Conservation (phyloP, 2,329 filamentous ascomycete genomes). For the Raffaelea deltoideospora region DNA sequence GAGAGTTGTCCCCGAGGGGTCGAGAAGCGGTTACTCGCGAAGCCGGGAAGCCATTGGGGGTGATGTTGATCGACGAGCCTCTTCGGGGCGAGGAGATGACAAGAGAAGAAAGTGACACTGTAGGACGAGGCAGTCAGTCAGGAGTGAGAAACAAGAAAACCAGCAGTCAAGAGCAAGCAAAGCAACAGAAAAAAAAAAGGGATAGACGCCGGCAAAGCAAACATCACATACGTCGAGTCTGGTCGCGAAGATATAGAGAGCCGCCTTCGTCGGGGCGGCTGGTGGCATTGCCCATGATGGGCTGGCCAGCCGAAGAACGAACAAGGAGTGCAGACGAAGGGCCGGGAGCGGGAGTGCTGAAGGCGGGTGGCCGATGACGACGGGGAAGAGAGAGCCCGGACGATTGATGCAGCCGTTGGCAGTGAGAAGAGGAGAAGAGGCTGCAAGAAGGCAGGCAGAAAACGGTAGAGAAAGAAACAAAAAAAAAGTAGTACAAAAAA, state of each 20-base stretch:
- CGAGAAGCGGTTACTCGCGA: slow-evolving; percentile 60
- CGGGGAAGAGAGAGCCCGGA: not conserved
- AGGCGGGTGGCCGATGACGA: not conserved
- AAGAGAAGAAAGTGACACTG: slow-evolving; percentile 79
- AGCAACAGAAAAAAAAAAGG: no score
- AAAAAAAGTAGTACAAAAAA: no score
- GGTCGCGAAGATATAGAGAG: slow-evolving; percentile 74
- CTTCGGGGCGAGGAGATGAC: slow-evolving; percentile 66
- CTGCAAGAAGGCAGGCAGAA: no score
- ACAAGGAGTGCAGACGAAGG: not conserved
- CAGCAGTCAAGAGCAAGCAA: slow-evolving; percentile 9
- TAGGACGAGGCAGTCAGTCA: not conserved
- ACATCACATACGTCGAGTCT: slow-evolving; percentile 75
- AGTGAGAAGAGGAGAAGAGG: not conserved
- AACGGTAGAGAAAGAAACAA: no score
- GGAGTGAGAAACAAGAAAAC: not conserved
- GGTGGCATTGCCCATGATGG: slow-evolving; percentile 77
- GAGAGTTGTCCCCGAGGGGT: slow-evolving; percentile 55
- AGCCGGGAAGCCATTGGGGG: slow-evolving; percentile 79
- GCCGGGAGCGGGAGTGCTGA: not conserved
- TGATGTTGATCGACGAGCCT: slow-evolving; percentile 60
- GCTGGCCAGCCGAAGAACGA: not conserved
- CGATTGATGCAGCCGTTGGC: not conserved
- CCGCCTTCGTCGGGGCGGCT: slow-evolving; percentile 77
- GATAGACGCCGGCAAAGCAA: not conserved